Evolutionary conservation across 805 yeast genomes (phyloP).

Genomic region (Lipomyces orientalis): DNA sequence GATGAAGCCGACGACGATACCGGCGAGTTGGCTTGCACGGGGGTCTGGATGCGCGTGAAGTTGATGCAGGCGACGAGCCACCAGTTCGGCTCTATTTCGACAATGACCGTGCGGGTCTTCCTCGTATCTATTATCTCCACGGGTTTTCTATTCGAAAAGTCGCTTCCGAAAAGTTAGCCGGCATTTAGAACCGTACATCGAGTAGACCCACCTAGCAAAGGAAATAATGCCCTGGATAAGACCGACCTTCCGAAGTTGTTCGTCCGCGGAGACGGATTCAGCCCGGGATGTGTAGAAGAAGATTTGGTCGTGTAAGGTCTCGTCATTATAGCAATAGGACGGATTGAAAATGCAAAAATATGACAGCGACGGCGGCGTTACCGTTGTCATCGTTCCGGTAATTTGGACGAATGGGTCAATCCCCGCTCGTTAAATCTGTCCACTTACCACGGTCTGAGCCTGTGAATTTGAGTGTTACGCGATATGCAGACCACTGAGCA

Average conservation of each 20-base stretch:
- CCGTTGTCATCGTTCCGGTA: constrained; percentile 21
- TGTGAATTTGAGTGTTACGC: neutral
- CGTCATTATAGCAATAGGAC: constrained; percentile 27
- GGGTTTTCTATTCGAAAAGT: constrained; percentile 33
- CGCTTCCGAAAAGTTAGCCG: constrained; percentile 18
- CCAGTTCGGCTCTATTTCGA: constrained; percentile 36
- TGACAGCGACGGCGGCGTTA: constrained; percentile 35
- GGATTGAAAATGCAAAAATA: constrained; percentile 36
- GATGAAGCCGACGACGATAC: constrained; percentile 2
- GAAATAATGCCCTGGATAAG: constrained; percentile 36
- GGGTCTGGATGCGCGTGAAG: constrained; percentile 32
- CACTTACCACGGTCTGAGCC: neutral
- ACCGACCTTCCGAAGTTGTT: constrained; percentile 34
- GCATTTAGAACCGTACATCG: neutral
- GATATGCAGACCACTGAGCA: neutral
- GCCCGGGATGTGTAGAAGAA: constrained; percentile 33
- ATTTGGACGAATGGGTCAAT: neutral
- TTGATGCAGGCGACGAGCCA: constrained; percentile 35
- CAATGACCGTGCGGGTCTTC: constrained; percentile 35
- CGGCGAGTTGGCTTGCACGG: constrained; percentile 13
- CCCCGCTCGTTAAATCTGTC: neutral
- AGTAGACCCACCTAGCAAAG: constrained; percentile 31
- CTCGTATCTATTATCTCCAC: constrained; percentile 36
- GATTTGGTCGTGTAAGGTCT: constrained; percentile 33
- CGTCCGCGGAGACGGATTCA: constrained; percentile 33